These are phyloP conservation scores for Ceratocystis cacaofunesta DNA, from an alignment of 2,329 filamentous ascomycete genomes.

Conservation along the genomic window DNA sequence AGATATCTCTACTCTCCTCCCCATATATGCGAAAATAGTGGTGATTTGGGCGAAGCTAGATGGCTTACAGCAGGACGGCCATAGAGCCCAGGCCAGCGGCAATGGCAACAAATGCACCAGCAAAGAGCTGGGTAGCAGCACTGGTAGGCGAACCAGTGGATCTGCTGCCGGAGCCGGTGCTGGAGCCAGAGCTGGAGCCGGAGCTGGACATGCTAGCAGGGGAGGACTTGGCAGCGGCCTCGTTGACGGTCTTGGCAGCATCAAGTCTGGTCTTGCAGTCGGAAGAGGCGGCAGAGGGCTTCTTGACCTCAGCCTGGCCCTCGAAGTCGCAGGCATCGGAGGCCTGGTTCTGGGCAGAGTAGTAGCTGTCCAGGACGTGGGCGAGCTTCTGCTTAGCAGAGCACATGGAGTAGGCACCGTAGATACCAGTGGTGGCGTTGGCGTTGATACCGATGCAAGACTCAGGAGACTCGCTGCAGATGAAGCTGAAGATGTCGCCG, in stretches of 20 bases:
- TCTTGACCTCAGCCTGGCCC: conserved; percentile 45
- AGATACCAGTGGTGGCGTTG: conserved; percentile 52
- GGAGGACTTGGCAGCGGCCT: conserved; percentile 26
- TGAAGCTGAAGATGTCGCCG: conserved; percentile 54
- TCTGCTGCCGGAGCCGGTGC: neutral
- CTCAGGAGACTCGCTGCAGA: conserved; percentile 45
- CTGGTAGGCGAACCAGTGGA: neutral
- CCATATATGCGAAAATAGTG: conserved; percentile 1
- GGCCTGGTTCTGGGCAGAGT: conserved; percentile 39
- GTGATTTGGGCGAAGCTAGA: neutral
- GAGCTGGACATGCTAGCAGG: conserved; percentile 9
- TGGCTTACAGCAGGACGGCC: conserved; percentile 10
- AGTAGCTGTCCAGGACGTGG: conserved; percentile 62
- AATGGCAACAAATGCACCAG: conserved; percentile 7
- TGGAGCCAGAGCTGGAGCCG: conserved; percentile 2
- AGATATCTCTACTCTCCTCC: neutral
- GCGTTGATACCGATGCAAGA: conserved; percentile 54
- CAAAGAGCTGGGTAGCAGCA: conserved; percentile 3
- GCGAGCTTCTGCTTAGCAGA: conserved; percentile 52
- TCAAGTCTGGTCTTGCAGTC: conserved; percentile 45
- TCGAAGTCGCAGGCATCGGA: conserved; percentile 54
- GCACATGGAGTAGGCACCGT: conserved; percentile 71
- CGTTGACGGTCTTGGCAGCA: conserved; percentile 45
- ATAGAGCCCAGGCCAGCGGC: conserved; percentile 8
- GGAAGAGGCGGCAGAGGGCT: conserved; percentile 31